These are phyloP conservation scores for Tothia fuscella DNA, from an alignment of 2,329 filamentous ascomycete genomes.

Conservation along the genomic window DNA sequence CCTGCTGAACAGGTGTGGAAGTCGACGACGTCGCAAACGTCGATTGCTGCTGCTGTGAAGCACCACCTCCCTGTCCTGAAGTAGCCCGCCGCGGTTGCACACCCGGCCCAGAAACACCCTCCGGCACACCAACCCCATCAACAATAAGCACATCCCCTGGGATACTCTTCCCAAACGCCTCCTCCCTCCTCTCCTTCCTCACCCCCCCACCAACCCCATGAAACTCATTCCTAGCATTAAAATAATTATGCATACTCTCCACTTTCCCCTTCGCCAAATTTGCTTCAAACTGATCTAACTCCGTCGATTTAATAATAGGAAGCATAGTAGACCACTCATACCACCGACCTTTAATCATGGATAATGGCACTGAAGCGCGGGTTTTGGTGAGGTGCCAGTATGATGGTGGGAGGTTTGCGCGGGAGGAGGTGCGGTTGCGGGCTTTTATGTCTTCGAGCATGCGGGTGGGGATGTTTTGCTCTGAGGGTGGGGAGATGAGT, in stretches of 20 bases:
- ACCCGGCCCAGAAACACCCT: neutral
- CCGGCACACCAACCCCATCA: slow-evolving; percentile 29
- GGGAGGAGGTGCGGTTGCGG: slow-evolving; percentile 31
- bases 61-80: too few relatives aligned
- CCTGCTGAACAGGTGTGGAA: slow-evolving; percentile 6
- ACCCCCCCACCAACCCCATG: slow-evolving; percentile 20
- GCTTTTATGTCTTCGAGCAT: slow-evolving; percentile 40
- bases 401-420: slow-evolving; percentile 20
- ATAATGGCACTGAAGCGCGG: slow-evolving; percentile 25
- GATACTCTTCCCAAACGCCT: slow-evolving; percentile 31
- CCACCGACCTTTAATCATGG: slow-evolving; percentile 47
- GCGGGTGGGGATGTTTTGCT: slow-evolving; percentile 33
- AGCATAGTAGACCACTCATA: slow-evolving; percentile 44
- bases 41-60: neutral
- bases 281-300: slow-evolving; percentile 15
- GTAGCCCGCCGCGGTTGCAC: neutral
- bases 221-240: slow-evolving; percentile 35
- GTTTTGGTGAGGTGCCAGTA: slow-evolving; percentile 34
- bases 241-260: slow-evolving; percentile 31
- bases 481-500: slow-evolving; percentile 17
- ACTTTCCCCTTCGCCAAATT: slow-evolving; percentile 28
- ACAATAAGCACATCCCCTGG: slow-evolving; percentile 26
- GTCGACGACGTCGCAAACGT: neutral
- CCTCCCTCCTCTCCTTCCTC: slow-evolving; percentile 21
- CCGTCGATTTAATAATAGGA: slow-evolving; percentile 25